Base-by-base conservation (phyloP, 192 early-diverging fungal species). In the Umbelopsis ramanniana region DNA sequence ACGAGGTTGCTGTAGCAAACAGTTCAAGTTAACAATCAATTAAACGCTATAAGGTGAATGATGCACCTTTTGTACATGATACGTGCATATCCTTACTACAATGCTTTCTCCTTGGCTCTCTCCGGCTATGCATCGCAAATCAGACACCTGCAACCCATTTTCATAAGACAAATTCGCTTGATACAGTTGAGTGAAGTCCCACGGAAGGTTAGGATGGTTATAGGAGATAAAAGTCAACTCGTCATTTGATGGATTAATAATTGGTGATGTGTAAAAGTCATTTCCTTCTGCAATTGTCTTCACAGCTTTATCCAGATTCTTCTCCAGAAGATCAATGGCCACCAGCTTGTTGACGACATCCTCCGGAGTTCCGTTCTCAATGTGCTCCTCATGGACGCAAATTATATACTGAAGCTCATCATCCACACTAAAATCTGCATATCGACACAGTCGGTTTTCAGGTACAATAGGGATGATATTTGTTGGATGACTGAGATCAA, bases 181-280 rank as follows among this genome's bases (percentile, higher is more conserved):
- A 71, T 85, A 79, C 37, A 93, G 75, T 35, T 78, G 76, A 1
- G 93, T 91, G 38, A 80, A 85, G 66, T 92, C 89, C 93, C 93
- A 93, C 46, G 87, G 91, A 92, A 95, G 93, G 73, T 87, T 86
- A 0, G 91, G 91, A 50, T 93, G 89, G 66, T 85, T 78, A 91
- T 91, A 93, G 5, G 88, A 79, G 37, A 87, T 80, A 72, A 87
- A 94, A 8, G 86, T 84, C 67, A 93, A 72, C 52, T 86, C 73
- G 21, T 55, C 69, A 45, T 52, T 72, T 17, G 26, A 45, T 9
- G 78, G 67, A 67, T 82, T 86, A 74, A 93, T 76, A 4, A 84
- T 81, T 23, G 91, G 90, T 26, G 81, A 72, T 1, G 89, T 79
- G 52, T 92, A 92, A 80, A 94, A 94, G 70, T 93, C 92, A 2